These are phyloP conservation scores for Penicillium bovifimosum DNA, from an alignment of 495 filamentous ascomycete genomes.

Conservation along the genomic window DNA sequence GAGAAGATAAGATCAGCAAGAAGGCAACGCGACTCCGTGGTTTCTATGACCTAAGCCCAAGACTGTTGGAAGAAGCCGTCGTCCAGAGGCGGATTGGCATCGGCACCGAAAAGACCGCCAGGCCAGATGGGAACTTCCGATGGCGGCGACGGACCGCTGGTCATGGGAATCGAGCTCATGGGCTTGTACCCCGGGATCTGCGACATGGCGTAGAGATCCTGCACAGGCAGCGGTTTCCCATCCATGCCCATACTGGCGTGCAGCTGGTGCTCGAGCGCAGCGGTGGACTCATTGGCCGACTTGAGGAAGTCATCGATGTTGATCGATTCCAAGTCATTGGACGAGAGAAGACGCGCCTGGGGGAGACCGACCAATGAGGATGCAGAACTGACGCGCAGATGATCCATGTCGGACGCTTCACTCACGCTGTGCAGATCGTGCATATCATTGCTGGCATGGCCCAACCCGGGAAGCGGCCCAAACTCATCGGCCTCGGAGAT, in stretches of 20 bases:
- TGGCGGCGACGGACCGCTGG: slow-evolving; percentile 22
- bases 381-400: slow-evolving; percentile 47
- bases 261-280: slow-evolving; percentile 43
- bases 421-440: slow-evolving; percentile 47
- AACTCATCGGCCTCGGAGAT: slow-evolving; percentile 70
- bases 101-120: slow-evolving; percentile 30
- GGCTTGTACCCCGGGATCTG: slow-evolving; percentile 25
- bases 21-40: slow-evolving; percentile 9
- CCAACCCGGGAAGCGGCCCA: slow-evolving; percentile 36
- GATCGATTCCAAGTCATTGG: slow-evolving; percentile 51
- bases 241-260: slow-evolving; percentile 42
- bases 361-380: slow-evolving; percentile 51
- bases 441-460: slow-evolving; percentile 29
- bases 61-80: slow-evolving; percentile 31
- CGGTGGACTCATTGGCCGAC: slow-evolving; percentile 43
- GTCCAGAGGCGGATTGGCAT: slow-evolving; percentile 29
- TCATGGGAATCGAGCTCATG: slow-evolving; percentile 11
- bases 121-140: slow-evolving; percentile 39
- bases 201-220: slow-evolving; percentile 33
- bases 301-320: slow-evolving; percentile 61
- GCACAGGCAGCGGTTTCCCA: slow-evolving; percentile 30
- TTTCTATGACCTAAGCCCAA: slow-evolving; percentile 32
- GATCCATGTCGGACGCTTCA: slow-evolving; percentile 50
- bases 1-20: slow-evolving; percentile 10
- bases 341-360: slow-evolving; percentile 46